Evolutionary conservation across 176 grass and related monocot species (phyloP).

Genomic region (Ampelocalamus luodianensis): DNA sequence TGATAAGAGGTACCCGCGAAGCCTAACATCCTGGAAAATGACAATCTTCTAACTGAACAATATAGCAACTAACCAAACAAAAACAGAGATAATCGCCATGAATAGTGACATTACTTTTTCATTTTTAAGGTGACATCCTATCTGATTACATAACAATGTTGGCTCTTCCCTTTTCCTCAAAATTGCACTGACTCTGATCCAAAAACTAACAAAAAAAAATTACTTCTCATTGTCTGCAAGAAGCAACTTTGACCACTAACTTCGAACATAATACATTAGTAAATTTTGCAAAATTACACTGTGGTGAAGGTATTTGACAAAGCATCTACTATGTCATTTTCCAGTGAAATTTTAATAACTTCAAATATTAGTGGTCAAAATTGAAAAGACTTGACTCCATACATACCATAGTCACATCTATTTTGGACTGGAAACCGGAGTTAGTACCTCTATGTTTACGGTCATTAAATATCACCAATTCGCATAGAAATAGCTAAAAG

Average conservation of each 20-base stretch:
- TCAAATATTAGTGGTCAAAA: not conserved
- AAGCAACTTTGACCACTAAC: not conserved
- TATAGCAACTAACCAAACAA: not conserved
- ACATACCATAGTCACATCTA: not conserved
- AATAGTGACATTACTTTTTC: not conserved
- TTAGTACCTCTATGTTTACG: slow-evolving; percentile 1
- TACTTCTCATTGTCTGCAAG: not conserved
- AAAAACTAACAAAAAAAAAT: too few relatives aligned
- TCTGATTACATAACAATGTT: not conserved
- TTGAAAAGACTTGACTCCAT: not conserved
- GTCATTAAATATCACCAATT: not conserved
- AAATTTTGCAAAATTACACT: not conserved
- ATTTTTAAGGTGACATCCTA: not conserved
- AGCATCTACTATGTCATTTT: not conserved
- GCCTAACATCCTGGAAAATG: not conserved
- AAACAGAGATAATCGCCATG: not conserved
- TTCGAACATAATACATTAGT: not conserved
- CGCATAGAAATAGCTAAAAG: not conserved
- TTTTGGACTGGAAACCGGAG: slow-evolving; percentile 3
- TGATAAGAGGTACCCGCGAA: not conserved
- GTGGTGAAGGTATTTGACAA: not conserved
- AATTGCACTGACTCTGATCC: not conserved
- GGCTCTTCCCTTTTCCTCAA: not conserved
- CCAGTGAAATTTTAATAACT: slow-evolving; percentile 4
- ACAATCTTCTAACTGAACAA: not conserved